Conservation (phyloP, 208 protist genomes). For the Leishmania tropica region DNA sequence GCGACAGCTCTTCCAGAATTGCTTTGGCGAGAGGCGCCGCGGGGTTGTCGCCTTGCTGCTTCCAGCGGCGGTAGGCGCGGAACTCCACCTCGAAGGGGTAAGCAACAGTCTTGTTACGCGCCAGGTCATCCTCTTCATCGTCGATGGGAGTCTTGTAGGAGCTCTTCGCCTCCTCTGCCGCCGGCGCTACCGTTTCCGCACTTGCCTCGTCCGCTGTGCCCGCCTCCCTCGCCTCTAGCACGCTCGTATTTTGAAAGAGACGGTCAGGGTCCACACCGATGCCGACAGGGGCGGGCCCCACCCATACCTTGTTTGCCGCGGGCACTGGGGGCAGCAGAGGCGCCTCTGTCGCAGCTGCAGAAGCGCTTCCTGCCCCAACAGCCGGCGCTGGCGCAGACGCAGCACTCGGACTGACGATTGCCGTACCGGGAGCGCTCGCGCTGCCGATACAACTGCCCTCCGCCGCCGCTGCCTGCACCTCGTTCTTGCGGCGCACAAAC, state of each 20-base stretch:
- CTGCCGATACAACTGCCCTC: not conserved
- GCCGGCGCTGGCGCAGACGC: not conserved
- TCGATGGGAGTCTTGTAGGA: not conserved
- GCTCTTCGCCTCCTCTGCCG: slow-evolving; percentile 18
- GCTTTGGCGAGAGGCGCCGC: slow-evolving; percentile 68
- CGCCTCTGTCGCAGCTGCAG: not conserved
- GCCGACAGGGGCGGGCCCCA: slow-evolving; percentile 25
- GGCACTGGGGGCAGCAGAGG: slow-evolving; percentile 1
- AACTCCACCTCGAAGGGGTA: slow-evolving; percentile 90
- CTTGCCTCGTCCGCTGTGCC: not conserved
- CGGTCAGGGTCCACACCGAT: slow-evolving; percentile 11
- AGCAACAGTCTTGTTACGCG: slow-evolving; percentile 80
- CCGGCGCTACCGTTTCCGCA: slow-evolving; percentile 1
- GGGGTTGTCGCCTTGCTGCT: slow-evolving; percentile 76
- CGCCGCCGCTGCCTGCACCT: slow-evolving; percentile 10
- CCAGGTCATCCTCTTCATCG: slow-evolving; percentile 31
- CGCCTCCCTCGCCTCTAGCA: not conserved
- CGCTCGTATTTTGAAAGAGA: not conserved
- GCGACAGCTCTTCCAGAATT: slow-evolving; percentile 83
- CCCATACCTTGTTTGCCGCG: slow-evolving; percentile 2
- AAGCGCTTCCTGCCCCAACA: not conserved
- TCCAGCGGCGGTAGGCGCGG: slow-evolving; percentile 78
- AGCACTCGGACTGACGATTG: not conserved
- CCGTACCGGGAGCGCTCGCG: not conserved
- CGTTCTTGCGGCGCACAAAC: slow-evolving; percentile 28